Conservation (phyloP, 192 early-diverging fungal species). For the Podochytrium sp. region DNA sequence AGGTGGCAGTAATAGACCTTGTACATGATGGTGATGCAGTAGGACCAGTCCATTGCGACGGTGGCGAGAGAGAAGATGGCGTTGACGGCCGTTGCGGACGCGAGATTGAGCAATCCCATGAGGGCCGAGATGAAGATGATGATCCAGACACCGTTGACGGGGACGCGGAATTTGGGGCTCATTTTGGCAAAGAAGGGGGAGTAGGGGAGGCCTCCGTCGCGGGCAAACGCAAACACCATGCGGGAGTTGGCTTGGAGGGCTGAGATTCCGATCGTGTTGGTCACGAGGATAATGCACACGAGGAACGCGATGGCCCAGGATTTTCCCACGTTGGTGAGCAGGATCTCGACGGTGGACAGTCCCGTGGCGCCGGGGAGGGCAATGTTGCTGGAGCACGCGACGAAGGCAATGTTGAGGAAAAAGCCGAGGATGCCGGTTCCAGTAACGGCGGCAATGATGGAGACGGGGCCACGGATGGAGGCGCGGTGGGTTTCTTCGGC, state of each 20-base stretch:
- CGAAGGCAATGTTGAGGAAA: constrained; percentile 43
- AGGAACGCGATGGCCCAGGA: constrained; percentile 40
- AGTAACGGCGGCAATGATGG: constrained; percentile 36
- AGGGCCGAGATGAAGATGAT: constrained; percentile 40
- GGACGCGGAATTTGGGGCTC: constrained; percentile 44
- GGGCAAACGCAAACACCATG: constrained; percentile 58
- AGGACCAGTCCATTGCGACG: constrained; percentile 33
- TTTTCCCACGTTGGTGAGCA: constrained; percentile 35
- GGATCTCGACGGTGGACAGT: constrained; percentile 42
- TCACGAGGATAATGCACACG: constrained; percentile 43
- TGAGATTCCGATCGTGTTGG: constrained; percentile 44
- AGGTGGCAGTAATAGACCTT: constrained; percentile 29
- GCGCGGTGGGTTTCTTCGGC: constrained; percentile 47
- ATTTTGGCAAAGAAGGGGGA: constrained; percentile 41
- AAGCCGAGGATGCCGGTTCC: constrained; percentile 36
- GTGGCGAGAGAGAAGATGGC: constrained; percentile 48
- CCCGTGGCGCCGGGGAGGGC: constrained; percentile 17
- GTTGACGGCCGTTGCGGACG: constrained; percentile 30
- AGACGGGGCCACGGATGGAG: constrained; percentile 35
- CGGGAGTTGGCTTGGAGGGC: constrained; percentile 51
- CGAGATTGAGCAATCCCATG: constrained; percentile 22
- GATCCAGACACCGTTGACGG: constrained; percentile 50
- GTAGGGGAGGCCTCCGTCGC: constrained; percentile 52
- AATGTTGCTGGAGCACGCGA: constrained; percentile 32
- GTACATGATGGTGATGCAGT: constrained; percentile 17